Percentiles rank a stretch among this genome's conserved stretches.
Conservation (phyloP, 2,329 filamentous ascomycete species). For the Scedosporium boydii region DNA sequence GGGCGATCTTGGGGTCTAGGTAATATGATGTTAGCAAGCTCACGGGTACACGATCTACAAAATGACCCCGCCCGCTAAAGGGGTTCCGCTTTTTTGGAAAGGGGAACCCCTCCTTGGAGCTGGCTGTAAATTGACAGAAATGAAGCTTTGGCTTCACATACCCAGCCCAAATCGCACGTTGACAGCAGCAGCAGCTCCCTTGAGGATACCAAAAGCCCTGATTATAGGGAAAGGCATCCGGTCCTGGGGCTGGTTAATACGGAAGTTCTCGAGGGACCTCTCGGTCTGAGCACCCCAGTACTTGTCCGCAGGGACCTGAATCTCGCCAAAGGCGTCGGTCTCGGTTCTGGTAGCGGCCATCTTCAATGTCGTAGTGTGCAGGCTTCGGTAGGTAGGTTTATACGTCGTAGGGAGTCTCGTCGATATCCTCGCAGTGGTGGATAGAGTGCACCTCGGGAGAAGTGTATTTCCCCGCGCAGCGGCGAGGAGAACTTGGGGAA, state of each 20-base stretch:
- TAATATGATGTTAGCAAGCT: constrained; percentile 2
- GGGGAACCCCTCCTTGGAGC: too few relatives aligned
- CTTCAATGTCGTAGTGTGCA: constrained; percentile 36
- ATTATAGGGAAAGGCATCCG: constrained; percentile 93
- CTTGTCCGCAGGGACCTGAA: constrained; percentile 83
- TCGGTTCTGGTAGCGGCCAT: constrained; percentile 63
- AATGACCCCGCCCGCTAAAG: too few relatives aligned
- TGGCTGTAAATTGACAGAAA: too few relatives aligned
- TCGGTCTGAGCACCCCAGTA: constrained; percentile 99
- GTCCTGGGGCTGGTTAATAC: constrained; percentile 98
- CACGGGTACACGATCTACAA: neutral
- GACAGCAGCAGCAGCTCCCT: constrained; percentile 89
- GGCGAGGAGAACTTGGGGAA: constrained; percentile 3
- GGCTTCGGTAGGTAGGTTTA: constrained; percentile 5
- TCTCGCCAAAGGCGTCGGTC: constrained; percentile 95
- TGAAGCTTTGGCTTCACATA: constrained; percentile 24
- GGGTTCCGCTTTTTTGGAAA: too few relatives aligned
- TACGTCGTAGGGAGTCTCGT: constrained; percentile 5
- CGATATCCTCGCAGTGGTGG: neutral
- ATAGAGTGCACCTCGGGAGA: neutral
- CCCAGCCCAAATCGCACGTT: constrained; percentile 92
- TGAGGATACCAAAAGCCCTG: constrained; percentile 91
- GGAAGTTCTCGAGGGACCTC: constrained; percentile 94
- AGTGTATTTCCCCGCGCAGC: neutral
- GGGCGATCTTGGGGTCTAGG: constrained; percentile 74